Base-by-base conservation (phyloP, 306 rosid species). In the Vigna mungo region DNA sequence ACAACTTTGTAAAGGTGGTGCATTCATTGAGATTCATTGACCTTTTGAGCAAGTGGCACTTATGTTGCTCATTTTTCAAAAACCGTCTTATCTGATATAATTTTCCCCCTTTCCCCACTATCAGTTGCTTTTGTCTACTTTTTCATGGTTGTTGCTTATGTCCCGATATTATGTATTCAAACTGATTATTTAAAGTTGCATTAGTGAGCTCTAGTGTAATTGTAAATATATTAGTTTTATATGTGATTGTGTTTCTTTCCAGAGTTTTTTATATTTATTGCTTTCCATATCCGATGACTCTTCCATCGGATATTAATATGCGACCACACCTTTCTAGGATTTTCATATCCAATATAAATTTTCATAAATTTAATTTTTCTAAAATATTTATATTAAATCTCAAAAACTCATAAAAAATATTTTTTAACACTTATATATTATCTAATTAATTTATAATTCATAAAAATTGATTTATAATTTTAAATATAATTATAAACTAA, bases 171-270 rank as follows among this genome's bases (percentile, higher is more conserved):
- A 76, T 32, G 56, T 78, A 68, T 58, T 17, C 69, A 74, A 53
- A 46, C 20, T 75, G 60, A 14, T 51, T 75, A 58, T 72, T 73
- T 25, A 44, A 53, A 77, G 71, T 77, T 76, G 82, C 51, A 47
- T 77, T 16, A 12, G 55, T 44, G 58, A 15, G 71, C 43, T 23
- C 5, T 39, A 70, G n/a, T 37, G 47, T 36, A 68, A 34, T 61
- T 49, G n/a, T 55, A 16, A 47, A 61, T 62, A 47, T 52, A 17
- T 75, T 68, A 52, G 59, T 73, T 62, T 58, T 66, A 37, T 74
- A 48, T 68, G 64, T 25, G 17, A 63, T 8, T 63, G 37, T 71
- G 34, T 51, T 61, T 53, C 56, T 73, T 62, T 78, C 53, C 25
- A 27, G 72, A 65, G 66, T 58, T 58, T 56, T 77, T 41, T 37